phyloP scores from a whole-genome alignment of 768 basidiomycete species.

The Hydnomerulius pinastri region DNA sequence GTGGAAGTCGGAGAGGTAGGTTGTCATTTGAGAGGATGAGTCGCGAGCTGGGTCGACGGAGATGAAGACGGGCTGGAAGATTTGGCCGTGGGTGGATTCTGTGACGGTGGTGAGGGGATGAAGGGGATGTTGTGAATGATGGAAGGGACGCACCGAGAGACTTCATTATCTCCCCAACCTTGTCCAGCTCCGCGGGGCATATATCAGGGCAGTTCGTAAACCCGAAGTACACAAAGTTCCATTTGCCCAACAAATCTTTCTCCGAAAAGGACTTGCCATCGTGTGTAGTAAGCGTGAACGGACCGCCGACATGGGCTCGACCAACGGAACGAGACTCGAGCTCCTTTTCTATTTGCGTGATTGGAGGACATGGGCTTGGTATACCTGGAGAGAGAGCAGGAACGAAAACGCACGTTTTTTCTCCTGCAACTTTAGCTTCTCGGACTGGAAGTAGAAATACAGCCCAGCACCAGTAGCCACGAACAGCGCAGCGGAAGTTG shows the following conservation, averaged over 20 bases:
- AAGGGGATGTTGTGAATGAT: not conserved
- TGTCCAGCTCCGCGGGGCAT: conserved; percentile 97
- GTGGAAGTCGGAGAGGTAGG: conserved; percentile 85
- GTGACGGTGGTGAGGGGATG: conserved; percentile 1
- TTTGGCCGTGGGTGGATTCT: conserved; percentile 70
- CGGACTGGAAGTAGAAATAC: conserved; percentile 84
- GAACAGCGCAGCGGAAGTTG: conserved; percentile 80
- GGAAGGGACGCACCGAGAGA: conserved; percentile 59
- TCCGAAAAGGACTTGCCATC: conserved; percentile 76
- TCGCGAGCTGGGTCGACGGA: conserved; percentile 97
- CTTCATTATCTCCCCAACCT: conserved; percentile 79
- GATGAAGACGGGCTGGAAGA: conserved; percentile 91
- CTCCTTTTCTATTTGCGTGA: conserved; percentile 89
- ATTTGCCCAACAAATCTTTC: conserved; percentile 82
- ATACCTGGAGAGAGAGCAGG: not conserved
- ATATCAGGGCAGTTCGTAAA: conserved; percentile 99
- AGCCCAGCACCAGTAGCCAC: conserved; percentile 80
- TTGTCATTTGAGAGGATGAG: conserved; percentile 55
- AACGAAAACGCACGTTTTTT: conserved; percentile 63
- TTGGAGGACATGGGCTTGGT: not conserved
- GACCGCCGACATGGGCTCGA: conserved; percentile 87
- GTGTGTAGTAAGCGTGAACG: conserved; percentile 75
- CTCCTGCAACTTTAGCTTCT: conserved; percentile 79
- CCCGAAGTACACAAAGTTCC: conserved; percentile 95
- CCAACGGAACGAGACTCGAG: conserved; percentile 73